These are phyloP conservation scores for Cladosporium sp. DNA, from an alignment of 2,329 filamentous ascomycete genomes.

Conservation along the genomic window DNA sequence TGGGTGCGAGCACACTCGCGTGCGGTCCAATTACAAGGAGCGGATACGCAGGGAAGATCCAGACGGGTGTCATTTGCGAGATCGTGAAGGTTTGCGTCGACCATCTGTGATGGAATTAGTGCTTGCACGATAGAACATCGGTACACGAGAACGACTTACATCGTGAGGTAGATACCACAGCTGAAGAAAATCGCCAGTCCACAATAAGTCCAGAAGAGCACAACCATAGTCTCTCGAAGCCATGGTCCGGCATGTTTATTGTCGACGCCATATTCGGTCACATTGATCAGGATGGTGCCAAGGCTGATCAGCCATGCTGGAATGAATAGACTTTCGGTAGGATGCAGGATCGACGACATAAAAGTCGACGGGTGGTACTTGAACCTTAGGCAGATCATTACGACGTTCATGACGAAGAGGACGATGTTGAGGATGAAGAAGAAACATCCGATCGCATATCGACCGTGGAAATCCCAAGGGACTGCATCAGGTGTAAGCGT, in stretches of 20 bases:
- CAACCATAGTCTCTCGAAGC: constrained; percentile 57
- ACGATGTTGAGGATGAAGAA: constrained; percentile 52
- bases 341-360: constrained; percentile 69
- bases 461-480: constrained; percentile 45
- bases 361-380: constrained; percentile 69
- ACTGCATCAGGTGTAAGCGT: constrained; percentile 28
- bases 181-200: constrained; percentile 67
- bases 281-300: constrained; percentile 64
- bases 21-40: constrained; percentile 75
- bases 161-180: constrained; percentile 70
- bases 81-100: constrained; percentile 69
- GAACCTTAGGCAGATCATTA: constrained; percentile 68
- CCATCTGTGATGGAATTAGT: constrained; percentile 49
- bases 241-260: constrained; percentile 56
- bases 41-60: constrained; percentile 85
- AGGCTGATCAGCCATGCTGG: constrained; percentile 68
- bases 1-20: constrained; percentile 58
- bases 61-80: constrained; percentile 81
- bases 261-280: constrained; percentile 68
- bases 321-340: constrained; percentile 75
- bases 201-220: constrained; percentile 75
- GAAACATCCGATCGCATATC: constrained; percentile 50
- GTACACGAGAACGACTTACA: constrained; percentile 58
- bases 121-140: neutral
- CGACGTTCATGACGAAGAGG: constrained; percentile 70